phyloP scores from a whole-genome alignment of 345 rosid genomes.

The Physaria fendleri region DNA sequence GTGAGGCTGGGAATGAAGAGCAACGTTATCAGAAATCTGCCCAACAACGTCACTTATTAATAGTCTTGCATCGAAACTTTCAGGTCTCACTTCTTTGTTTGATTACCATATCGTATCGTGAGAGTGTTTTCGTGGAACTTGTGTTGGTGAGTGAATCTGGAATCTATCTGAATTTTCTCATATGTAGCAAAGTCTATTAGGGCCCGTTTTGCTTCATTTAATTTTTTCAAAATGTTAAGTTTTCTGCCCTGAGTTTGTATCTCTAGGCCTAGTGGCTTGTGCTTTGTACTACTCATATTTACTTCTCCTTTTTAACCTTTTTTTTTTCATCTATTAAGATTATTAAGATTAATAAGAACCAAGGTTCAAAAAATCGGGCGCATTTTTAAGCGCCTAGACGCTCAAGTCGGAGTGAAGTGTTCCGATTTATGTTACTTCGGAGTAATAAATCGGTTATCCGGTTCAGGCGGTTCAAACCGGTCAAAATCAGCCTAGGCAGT shows the following conservation, averaged over 20 bases:
- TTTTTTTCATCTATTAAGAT: too few relatives aligned
- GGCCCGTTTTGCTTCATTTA: background rate
- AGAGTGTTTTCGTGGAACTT: background rate
- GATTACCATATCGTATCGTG: background rate
- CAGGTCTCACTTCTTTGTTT: background rate
- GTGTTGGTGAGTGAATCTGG: background rate
- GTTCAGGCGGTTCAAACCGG: too few relatives aligned
- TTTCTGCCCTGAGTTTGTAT: background rate
- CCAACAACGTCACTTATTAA: slow-evolving; percentile 72
- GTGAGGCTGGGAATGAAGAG: slow-evolving; percentile 72
- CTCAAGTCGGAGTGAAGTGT: too few relatives aligned
- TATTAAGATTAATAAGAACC: too few relatives aligned
- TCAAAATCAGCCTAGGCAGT: too few relatives aligned
- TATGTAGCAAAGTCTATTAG: background rate
- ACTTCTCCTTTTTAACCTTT: background rate
- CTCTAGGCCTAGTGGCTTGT: background rate
- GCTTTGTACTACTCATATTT: background rate
- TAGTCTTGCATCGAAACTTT: background rate
- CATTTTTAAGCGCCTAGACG: too few relatives aligned
- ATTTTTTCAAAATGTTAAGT: background rate
- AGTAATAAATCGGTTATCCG: too few relatives aligned
- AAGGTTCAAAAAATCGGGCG: too few relatives aligned
- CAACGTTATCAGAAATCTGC: slow-evolving; percentile 73
- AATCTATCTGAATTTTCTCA: background rate
- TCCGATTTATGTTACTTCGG: too few relatives aligned